These are phyloP conservation scores for Cladosporium sp. DNA, from an alignment of 2,329 filamentous ascomycete genomes.

Conservation along the genomic window DNA sequence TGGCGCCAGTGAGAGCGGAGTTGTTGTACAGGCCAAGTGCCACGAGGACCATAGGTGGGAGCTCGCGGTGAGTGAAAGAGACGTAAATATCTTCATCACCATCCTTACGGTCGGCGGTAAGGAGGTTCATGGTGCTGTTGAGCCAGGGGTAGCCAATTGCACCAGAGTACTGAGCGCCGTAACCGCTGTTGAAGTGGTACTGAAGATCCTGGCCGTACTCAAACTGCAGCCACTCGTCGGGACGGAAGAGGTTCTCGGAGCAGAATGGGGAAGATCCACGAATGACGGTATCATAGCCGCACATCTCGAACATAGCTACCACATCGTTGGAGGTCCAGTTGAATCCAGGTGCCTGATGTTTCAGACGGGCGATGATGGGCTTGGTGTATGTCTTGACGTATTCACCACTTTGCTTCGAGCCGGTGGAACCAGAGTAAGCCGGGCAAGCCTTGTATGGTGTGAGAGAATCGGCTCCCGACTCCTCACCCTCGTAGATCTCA, in stretches of 20 bases:
- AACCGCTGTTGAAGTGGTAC: slow-evolving; percentile 70
- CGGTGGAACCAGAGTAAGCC: slow-evolving; percentile 60
- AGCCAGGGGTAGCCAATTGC: slow-evolving; percentile 67
- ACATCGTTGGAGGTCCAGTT: slow-evolving; percentile 66
- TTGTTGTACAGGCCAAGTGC: slow-evolving; percentile 72
- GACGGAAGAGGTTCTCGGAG: slow-evolving; percentile 59
- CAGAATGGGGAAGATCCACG: slow-evolving; percentile 66
- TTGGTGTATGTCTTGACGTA: slow-evolving; percentile 56
- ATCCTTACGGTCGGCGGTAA: slow-evolving; percentile 48
- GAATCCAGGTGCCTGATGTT: slow-evolving; percentile 56
- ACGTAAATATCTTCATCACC: slow-evolving; percentile 62
- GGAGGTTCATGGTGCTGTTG: slow-evolving; percentile 59
- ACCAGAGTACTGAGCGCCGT: slow-evolving; percentile 60
- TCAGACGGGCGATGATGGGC: slow-evolving; percentile 61
- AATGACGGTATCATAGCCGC: slow-evolving; percentile 71
- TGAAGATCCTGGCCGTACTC: slow-evolving; percentile 69
- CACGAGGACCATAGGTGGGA: slow-evolving; percentile 67
- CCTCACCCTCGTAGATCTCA: slow-evolving; percentile 57
- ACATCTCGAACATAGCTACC: slow-evolving; percentile 69
- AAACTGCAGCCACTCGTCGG: slow-evolving; percentile 64
- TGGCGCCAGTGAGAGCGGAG: slow-evolving; percentile 56
- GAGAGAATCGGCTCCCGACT: slow-evolving; percentile 61
- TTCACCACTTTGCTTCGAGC: slow-evolving; percentile 54
- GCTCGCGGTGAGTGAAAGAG: slow-evolving; percentile 69
- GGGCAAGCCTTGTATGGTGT: slow-evolving; percentile 68